Conservation (phyloP, 2,329 filamentous ascomycete genomes). For the Chalaropsis ovoidea region DNA sequence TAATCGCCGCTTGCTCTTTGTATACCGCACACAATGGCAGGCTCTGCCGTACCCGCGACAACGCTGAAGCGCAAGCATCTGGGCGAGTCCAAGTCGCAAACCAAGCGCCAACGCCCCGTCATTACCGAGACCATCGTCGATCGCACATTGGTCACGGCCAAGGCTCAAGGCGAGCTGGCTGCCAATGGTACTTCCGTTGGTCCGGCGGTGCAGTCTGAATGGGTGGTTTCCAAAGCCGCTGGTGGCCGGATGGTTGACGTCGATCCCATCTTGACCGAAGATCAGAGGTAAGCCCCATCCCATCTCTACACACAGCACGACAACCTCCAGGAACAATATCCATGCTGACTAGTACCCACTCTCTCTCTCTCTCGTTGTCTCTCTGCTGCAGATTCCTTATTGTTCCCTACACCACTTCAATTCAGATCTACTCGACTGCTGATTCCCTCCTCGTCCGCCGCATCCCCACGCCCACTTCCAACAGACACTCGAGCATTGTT, state of each 20-base stretch:
- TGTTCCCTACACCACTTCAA: slow-evolving; percentile 59
- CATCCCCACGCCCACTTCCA: slow-evolving; percentile 43
- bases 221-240: slow-evolving; percentile 55
- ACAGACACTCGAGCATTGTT: slow-evolving; percentile 32
- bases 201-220: slow-evolving; percentile 33
- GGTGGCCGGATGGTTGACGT: slow-evolving; percentile 56
- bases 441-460: slow-evolving; percentile 72
- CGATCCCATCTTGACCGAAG: slow-evolving; percentile 51
- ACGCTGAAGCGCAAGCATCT: slow-evolving; percentile 25
- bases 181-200: background rate
- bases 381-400: slow-evolving; percentile 55
- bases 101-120: slow-evolving; percentile 20
- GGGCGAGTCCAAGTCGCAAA: slow-evolving; percentile 23
- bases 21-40: slow-evolving; percentile 18
- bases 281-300: slow-evolving; percentile 39
- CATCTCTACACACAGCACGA: background rate
- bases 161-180: background rate
- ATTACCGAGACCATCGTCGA: slow-evolving; percentile 19
- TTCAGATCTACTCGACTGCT: slow-evolving; percentile 70
- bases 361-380: background rate
- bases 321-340: background rate
- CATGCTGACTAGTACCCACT: background rate
- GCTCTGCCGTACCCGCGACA: slow-evolving; percentile 17
- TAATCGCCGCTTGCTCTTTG: background rate
- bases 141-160: slow-evolving; percentile 19